Percentiles rank a stretch among this genome's conserved stretches.
Conservation (phyloP, 306 rosid species). For the Pachyrhizus erosus region DNA sequence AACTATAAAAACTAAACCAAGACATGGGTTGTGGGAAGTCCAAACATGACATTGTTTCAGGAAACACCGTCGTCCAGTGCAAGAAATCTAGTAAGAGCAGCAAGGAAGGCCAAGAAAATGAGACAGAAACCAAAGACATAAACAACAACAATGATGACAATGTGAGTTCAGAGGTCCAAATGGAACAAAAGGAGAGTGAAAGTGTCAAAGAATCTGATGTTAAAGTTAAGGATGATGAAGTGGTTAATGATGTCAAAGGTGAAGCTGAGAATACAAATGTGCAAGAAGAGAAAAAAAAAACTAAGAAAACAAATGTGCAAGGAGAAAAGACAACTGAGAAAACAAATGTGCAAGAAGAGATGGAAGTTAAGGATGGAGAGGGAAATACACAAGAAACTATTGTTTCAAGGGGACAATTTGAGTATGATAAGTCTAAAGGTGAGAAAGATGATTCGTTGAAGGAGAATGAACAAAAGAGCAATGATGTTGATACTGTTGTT, state of each 20-base stretch:
- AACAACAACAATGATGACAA: conserved; percentile 9
- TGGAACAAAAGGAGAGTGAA: conserved; percentile 31
- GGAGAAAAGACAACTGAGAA: conserved; percentile 20
- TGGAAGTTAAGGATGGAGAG: conserved; percentile 17
- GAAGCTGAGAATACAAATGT: conserved; percentile 15
- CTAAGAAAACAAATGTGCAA: conserved; percentile 16
- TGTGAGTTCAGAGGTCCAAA: neutral
- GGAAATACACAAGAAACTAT: conserved; percentile 39
- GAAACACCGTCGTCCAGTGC: conserved; percentile 57
- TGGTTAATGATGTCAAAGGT: conserved; percentile 28
- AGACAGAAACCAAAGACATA: conserved; percentile 20
- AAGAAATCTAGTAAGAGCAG: conserved; percentile 50
- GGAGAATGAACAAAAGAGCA: conserved; percentile 36
- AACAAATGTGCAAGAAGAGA: conserved; percentile 16
- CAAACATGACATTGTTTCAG: conserved; percentile 69
- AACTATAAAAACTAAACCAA: neutral
- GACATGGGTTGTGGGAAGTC: conserved; percentile 89
- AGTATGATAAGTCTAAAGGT: conserved; percentile 45
- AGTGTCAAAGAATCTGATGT: conserved; percentile 29
- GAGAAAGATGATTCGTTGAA: conserved; percentile 37
- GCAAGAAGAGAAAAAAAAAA: neutral
- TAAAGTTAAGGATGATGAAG: too few relatives aligned
- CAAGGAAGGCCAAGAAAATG: conserved; percentile 34
- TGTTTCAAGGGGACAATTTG: conserved; percentile 23
- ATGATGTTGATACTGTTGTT: neutral